Evolutionary conservation across 495 filamentous ascomycete genomes (phyloP), one percentile per base, ranked within the genome.

Genomic region (Pyrenula aspistea): DNA sequence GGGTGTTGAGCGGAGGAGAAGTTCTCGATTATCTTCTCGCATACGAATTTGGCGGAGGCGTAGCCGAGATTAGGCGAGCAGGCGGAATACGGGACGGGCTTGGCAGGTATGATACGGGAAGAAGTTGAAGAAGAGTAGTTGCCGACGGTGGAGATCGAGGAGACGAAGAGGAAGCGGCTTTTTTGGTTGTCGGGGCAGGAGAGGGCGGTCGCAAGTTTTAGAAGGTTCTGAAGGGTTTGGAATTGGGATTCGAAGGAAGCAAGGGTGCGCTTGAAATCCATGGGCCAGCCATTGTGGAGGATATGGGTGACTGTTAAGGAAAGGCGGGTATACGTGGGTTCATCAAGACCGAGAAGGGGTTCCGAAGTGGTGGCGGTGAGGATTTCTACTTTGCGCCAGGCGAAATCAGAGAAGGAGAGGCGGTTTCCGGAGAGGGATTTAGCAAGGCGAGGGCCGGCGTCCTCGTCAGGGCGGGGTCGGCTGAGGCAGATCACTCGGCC

Each of bases 251-350:
- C 57, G 54, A 73, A 73, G 0, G 63, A 67, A 0, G 56, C 22
- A 1, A 73, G 24, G 0, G 23, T 61, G 2, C 63, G 60, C 15
- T 63, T 65, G 59, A 69, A 70, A 57, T 66, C 66, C 65, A 76
- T 71, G 0, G 69, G 68, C 69, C 71, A 73, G 12, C 71, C 72
- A 24, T 65, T 62, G 55, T 76, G 73, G 0, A 76, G 47, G 36
- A 76, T 67, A 50, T 73, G 64, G 0, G 72, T 73, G 25, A 68
- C 62, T 0, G 53, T 24, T 1, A 56, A n/a, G 12, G 21, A 10
- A 25, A 67, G 23, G 0, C 24, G 4, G 2, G 24, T 15, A 55
- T 62, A 66, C 12, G 19, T 19, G 19, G 24, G 1, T 12, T 53
- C 49, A 12, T 48, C 25, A 36, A 62, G 42, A 2, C 60, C 60